Conservation (phyloP, 495 filamentous ascomycete genomes). For the Penicillium paxilli region DNA sequence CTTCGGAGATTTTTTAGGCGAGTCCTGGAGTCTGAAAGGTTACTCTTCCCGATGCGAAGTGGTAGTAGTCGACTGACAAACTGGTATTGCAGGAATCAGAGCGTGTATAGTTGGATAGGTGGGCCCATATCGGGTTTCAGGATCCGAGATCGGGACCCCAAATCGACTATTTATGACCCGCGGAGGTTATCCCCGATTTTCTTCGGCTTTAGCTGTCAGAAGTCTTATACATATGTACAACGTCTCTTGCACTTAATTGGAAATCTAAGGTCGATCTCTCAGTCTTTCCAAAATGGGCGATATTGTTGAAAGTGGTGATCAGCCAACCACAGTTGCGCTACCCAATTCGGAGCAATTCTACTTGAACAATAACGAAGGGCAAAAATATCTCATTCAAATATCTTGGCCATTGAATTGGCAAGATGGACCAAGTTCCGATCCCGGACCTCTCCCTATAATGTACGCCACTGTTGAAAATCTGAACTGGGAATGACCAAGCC, state of each 20-base stretch:
- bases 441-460: conserved; percentile 20
- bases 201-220: neutral
- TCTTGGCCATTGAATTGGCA: conserved; percentile 30
- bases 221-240: neutral
- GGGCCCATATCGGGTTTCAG: neutral
- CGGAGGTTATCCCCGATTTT: neutral
- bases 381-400: conserved; percentile 23
- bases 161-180: neutral
- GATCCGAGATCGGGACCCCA: neutral
- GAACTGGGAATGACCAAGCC: neutral
- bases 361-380: conserved; percentile 16
- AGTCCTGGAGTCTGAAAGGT: too few species aligned
- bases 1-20: too few species aligned
- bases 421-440: neutral
- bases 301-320: neutral
- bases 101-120: neutral
- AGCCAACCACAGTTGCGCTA: conserved; percentile 12
- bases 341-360: conserved; percentile 29
- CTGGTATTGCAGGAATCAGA: neutral
- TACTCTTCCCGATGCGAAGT: too few species aligned
- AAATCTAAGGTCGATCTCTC: neutral
- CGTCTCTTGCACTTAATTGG: neutral
- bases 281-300: neutral
- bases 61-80: too few species aligned
- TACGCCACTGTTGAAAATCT: neutral